Percentiles rank a stretch among this genome's conserved stretches.
Evolutionary conservation across 768 basidiomycete genomes (phyloP).

Genomic region (Gloeostereum incarnatum): DNA sequence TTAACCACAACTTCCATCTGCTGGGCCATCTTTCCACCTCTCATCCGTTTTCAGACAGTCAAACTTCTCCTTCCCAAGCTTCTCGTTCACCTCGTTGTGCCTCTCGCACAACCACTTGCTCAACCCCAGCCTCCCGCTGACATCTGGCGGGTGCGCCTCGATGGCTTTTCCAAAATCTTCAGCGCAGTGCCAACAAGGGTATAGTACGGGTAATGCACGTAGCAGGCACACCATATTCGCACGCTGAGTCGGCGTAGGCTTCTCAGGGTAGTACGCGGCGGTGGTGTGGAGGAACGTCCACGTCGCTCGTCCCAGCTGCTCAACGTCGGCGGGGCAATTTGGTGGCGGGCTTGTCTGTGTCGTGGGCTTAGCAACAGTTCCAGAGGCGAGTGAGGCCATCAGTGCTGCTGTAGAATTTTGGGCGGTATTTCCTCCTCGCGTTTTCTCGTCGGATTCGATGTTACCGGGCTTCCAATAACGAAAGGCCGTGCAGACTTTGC

Average conservation of each 20-base stretch:
- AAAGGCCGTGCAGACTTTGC: constrained; percentile 85
- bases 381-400: constrained; percentile 13
- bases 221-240: constrained; percentile 79
- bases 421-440: constrained; percentile 14
- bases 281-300: constrained; percentile 97
- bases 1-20: constrained; percentile 84
- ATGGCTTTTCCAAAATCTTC: constrained; percentile 72
- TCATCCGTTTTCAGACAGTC: constrained; percentile 78
- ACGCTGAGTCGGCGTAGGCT: constrained; percentile 65
- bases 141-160: constrained; percentile 61
- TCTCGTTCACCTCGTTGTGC: constrained; percentile 88
- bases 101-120: constrained; percentile 85
- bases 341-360: constrained; percentile 33
- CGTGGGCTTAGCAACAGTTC: constrained; percentile 9
- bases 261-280: constrained; percentile 91
- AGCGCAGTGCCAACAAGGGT: constrained; percentile 86
- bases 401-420: constrained; percentile 20
- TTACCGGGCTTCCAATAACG: constrained; percentile 52
- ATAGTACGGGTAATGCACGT: constrained; percentile 68
- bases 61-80: constrained; percentile 77
- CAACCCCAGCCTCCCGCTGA: constrained; percentile 57
- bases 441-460: constrained; percentile 10
- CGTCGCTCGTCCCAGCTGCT: constrained; percentile 83
- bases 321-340: constrained; percentile 86
- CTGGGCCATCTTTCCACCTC: constrained; percentile 88